Base-by-base conservation (phyloP, 1,284 basidiomycete genomes). In the Austropuccinia psidii region DNA sequence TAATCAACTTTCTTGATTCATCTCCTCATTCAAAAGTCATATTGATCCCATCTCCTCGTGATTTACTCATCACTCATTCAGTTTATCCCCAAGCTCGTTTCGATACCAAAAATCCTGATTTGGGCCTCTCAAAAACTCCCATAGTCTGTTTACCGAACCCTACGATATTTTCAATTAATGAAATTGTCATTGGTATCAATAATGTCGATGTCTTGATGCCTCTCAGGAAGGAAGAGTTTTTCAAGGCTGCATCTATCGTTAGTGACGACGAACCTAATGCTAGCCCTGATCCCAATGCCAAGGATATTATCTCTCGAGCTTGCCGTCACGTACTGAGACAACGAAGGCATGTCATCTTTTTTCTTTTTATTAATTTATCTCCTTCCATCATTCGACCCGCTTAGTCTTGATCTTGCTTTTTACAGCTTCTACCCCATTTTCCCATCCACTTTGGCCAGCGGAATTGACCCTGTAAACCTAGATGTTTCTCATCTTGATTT, bases 391-490 rank as follows among this genome's bases (percentile, higher is more conserved):
- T 6, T 55, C 47, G 57, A 33, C 61, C 35, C 13, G 17, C 45
- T n/a, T 35, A 74, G 37, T 61, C 39, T 4, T 15, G 11, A 45
- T 49, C 47, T 24, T 52, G 1, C 43, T 21, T 33, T 74, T 29
- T 35, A 76, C 77, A 93, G 89, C 79, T 96, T 97, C 82, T 99
- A 98, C 80, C 96, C 96, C 0, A 81, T 98, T 54, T 98, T 95
- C 80, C 95, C 95, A 2, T 85, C 88, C 0, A 92, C 95, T 0
- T 80, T 85, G 17, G 84, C 85, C 41, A 91, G 93, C 78, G 87
- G 76, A 17, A 55, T 78, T 29, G 77, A 78, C 21, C 45, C 64
- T n/a, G 66, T 96, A 67, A 93, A 93, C 78, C 84, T 97, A 33
- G 92, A 95, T 79, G 84, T 72, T 11, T 49, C 68, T 4, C 68